phyloP scores from a whole-genome alignment of 345 rosid genomes.

The Eutrema yunnanense region DNA sequence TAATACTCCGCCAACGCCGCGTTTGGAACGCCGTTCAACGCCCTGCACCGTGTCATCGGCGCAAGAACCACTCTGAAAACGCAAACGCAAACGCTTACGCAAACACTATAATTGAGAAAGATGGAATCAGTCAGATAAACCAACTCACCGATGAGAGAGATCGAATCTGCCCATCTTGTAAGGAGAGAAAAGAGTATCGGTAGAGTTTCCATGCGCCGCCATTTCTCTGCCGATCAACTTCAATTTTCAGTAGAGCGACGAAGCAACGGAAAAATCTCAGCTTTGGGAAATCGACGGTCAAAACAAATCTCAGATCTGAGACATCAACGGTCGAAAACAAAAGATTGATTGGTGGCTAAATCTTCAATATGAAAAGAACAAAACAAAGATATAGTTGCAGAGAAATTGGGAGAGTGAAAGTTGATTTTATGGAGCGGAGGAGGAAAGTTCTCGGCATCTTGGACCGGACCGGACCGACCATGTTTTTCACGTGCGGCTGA shows the following conservation, averaged over 20 bases:
- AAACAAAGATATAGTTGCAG: background rate
- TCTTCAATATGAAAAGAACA: background rate
- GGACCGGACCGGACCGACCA: background rate
- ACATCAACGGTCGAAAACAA: background rate
- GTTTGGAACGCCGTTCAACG: constrained; percentile 59
- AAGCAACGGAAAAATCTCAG: background rate
- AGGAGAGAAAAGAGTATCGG: constrained; percentile 44
- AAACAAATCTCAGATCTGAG: constrained; percentile 13
- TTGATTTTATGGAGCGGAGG: background rate
- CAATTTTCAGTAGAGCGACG: background rate
- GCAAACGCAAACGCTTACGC: background rate
- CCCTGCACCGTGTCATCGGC: constrained; percentile 90
- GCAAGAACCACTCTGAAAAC: constrained; percentile 74
- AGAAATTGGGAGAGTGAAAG: background rate
- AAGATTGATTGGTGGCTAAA: constrained; percentile 1
- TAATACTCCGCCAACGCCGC: constrained; percentile 70
- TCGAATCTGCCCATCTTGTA: constrained; percentile 72
- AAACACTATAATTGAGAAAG: background rate
- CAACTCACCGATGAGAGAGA: constrained; percentile 68
- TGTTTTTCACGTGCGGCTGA: background rate
- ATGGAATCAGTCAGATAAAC: background rate
- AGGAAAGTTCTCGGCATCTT: background rate
- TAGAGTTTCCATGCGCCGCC: constrained; percentile 3
- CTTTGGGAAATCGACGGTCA: constrained; percentile 16
- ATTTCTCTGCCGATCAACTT: background rate